phyloP scores from a whole-genome alignment of 495 filamentous ascomycete species.

The Pyrenopolyporus hunteri region DNA sequence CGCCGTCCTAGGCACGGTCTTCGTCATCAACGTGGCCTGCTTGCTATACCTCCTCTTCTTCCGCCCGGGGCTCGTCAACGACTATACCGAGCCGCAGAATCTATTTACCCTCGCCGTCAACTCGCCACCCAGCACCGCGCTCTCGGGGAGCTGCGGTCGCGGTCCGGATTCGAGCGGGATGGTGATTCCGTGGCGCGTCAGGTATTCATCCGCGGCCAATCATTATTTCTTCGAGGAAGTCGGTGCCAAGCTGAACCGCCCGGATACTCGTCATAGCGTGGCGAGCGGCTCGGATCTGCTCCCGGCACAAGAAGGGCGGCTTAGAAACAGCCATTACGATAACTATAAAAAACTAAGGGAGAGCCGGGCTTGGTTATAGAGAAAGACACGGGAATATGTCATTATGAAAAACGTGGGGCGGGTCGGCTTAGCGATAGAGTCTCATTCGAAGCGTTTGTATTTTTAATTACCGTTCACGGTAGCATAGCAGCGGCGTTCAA shows the following conservation, averaged over 20 bases:
- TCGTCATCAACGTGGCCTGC: slow-evolving; percentile 66
- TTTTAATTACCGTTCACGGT: neutral
- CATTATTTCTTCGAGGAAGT: slow-evolving; percentile 52
- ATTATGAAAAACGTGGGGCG: no score
- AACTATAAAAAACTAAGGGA: slow-evolving; percentile 41
- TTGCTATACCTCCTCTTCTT: slow-evolving; percentile 60
- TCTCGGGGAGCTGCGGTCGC: slow-evolving; percentile 69
- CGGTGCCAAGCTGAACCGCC: neutral
- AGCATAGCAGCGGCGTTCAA: slow-evolving; percentile 29
- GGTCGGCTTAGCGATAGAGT: no score
- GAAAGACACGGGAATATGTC: neutral
- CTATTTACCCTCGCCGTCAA: slow-evolving; percentile 73
- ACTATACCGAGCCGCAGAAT: slow-evolving; percentile 78
- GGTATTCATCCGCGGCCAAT: slow-evolving; percentile 45
- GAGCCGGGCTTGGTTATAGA: slow-evolving; percentile 34
- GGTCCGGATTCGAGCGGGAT: slow-evolving; percentile 62
- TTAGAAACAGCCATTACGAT: slow-evolving; percentile 15
- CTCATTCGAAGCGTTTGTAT: no score
- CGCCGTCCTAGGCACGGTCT: slow-evolving; percentile 63
- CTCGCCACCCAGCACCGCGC: slow-evolving; percentile 59
- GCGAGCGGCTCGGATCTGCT: slow-evolving; percentile 34
- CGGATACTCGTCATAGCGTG: neutral
- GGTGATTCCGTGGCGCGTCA: slow-evolving; percentile 64
- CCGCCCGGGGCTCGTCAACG: slow-evolving; percentile 62
- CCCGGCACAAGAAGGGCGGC: neutral